Percentiles rank a stretch among this genome's conserved stretches.
Evolutionary conservation across 495 filamentous ascomycete species (phyloP).

Genomic region (Umbilicaria muhlenbergii): DNA sequence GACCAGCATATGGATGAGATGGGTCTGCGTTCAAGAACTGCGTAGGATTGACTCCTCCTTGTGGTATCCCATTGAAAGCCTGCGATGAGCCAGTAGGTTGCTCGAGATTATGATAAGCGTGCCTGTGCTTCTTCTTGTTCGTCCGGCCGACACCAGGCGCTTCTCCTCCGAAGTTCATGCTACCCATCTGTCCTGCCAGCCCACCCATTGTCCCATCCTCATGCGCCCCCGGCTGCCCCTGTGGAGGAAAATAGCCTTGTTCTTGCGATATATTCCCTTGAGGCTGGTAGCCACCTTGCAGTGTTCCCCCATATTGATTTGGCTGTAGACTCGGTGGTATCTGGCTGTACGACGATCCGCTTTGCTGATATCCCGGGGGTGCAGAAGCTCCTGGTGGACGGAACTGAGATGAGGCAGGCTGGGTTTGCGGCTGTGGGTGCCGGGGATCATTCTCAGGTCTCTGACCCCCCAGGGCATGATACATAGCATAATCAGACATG

Average conservation of each 20-base stretch:
- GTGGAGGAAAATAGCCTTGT: conserved; percentile 16
- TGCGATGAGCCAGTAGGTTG: conserved; percentile 46
- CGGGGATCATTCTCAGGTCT: conserved; percentile 43
- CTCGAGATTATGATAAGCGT: conserved; percentile 83
- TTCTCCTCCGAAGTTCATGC: conserved; percentile 57
- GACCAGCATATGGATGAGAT: conserved; percentile 21
- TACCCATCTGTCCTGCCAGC: conserved; percentile 75
- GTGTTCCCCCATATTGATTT: conserved; percentile 10
- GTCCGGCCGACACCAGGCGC: conserved; percentile 32
- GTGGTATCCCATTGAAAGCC: conserved; percentile 49
- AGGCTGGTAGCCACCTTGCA: conserved; percentile 12
- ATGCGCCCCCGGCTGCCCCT: conserved; percentile 7
- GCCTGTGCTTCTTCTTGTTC: conserved; percentile 84
- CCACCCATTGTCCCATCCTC: conserved; percentile 35
- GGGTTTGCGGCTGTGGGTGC: not conserved
- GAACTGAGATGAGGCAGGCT: conserved; percentile 1
- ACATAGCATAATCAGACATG: conserved; percentile 68
- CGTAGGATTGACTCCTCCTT: conserved; percentile 38
- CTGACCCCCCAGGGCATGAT: conserved; percentile 47
- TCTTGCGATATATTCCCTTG: conserved; percentile 16
- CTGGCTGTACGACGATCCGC: conserved; percentile 1
- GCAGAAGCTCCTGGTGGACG: conserved; percentile 20
- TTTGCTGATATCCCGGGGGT: conserved; percentile 16
- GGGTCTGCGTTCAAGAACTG: conserved; percentile 55
- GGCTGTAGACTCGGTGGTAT: conserved; percentile 6